These are phyloP conservation scores for Sporisorium iseilematis-ciliati DNA, from an alignment of 1,284 basidiomycete genomes.

Conservation along the genomic window DNA sequence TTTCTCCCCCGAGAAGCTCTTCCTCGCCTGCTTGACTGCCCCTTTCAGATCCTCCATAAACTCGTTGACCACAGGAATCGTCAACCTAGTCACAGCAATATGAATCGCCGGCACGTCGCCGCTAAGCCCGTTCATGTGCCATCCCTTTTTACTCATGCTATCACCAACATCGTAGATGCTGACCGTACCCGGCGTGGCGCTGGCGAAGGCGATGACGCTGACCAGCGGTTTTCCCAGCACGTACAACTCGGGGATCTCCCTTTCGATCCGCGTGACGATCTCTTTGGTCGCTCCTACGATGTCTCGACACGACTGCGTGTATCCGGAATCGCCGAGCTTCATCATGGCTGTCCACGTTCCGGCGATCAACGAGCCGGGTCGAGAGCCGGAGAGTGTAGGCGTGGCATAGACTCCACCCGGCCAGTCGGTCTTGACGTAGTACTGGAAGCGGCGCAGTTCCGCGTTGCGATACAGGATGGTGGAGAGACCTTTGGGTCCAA, in stretches of 20 bases:
- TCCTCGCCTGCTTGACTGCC: conserved; percentile 71
- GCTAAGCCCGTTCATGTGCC: conserved; percentile 89
- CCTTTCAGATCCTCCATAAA: conserved; percentile 86
- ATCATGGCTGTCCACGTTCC: conserved; percentile 97
- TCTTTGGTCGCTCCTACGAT: conserved; percentile 82
- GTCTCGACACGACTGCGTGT: conserved; percentile 84
- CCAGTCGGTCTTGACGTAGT: conserved; percentile 69
- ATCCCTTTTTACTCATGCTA: conserved; percentile 78
- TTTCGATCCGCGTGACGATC: conserved; percentile 78
- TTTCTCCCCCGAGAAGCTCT: conserved; percentile 30
- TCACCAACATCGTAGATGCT: conserved; percentile 91
- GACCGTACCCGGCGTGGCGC: conserved; percentile 72
- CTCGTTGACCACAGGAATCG: conserved; percentile 80
- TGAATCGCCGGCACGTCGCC: conserved; percentile 84
- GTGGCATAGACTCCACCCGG: conserved; percentile 69
- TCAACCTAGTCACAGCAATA: conserved; percentile 90
- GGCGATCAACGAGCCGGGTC: conserved; percentile 91
- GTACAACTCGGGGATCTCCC: conserved; percentile 80
- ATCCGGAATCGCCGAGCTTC: conserved; percentile 90
- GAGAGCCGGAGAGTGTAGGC: conserved; percentile 69
- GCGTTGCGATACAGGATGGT: conserved; percentile 62
- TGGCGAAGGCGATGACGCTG: conserved; percentile 87
- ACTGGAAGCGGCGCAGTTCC: conserved; percentile 65
- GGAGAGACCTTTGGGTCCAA: conserved; percentile 67
- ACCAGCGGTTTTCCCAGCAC: conserved; percentile 89